These are phyloP conservation scores for Coccinonectria pachysandricola DNA, from an alignment of 2,329 filamentous ascomycete species.

Conservation along the genomic window DNA sequence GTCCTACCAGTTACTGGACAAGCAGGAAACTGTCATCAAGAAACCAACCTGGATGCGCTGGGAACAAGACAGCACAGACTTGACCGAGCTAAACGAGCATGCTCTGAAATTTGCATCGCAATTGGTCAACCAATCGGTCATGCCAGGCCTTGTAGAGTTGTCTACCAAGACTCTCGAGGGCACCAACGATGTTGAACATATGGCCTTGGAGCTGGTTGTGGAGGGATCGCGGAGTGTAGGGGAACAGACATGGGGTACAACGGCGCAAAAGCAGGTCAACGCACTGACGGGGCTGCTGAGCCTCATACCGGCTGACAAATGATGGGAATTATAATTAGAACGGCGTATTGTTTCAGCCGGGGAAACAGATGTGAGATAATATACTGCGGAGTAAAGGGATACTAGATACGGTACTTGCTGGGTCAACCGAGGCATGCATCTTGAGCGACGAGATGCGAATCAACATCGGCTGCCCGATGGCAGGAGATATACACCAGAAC, in stretches of 20 bases:
- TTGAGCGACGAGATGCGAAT: too few relatives aligned
- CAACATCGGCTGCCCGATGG: too few relatives aligned
- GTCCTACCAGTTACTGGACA: constrained; percentile 16
- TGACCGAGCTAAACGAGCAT: constrained; percentile 19
- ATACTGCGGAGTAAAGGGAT: too few relatives aligned
- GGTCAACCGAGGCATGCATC: too few relatives aligned
- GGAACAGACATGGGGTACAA: constrained; percentile 23
- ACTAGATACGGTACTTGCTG: too few relatives aligned
- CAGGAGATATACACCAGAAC: too few relatives aligned
- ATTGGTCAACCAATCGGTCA: constrained; percentile 17
- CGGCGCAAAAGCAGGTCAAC: constrained; percentile 19
- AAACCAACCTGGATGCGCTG: constrained; percentile 22
- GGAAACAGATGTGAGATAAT: too few relatives aligned
- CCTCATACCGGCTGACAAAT: constrained; percentile 10
- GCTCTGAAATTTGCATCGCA: constrained; percentile 15
- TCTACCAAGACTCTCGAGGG: constrained; percentile 4
- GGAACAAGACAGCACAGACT: constrained; percentile 22
- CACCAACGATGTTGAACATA: constrained; percentile 19
- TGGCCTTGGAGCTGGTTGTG: constrained; percentile 25
- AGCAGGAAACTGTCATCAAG: constrained; percentile 8
- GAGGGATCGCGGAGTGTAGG: constrained; percentile 11
- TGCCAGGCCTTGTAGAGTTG: constrained; percentile 12
- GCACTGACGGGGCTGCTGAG: constrained; percentile 15
- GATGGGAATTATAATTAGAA: too few relatives aligned
- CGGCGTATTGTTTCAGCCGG: too few relatives aligned